Evolutionary conservation across 495 filamentous ascomycete species (phyloP), one percentile per base, ranked within the genome.

Genomic region (Aspergillus funiculosus): DNA sequence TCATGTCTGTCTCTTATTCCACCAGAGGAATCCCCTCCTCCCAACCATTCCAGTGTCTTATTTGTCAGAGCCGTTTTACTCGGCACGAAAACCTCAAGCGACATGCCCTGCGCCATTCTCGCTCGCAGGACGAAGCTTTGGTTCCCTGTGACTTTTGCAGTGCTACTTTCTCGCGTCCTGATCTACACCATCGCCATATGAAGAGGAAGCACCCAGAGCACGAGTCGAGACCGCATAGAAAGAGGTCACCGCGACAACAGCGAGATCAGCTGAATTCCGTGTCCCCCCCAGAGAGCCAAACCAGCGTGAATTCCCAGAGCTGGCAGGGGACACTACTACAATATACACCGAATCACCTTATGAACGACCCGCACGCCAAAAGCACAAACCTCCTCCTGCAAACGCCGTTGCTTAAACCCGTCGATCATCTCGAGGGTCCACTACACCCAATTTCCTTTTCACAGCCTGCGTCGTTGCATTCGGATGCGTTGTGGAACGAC

Each of bases 61-160:
- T 60, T 29, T 67, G 64, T 39, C 53, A 52, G 31, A 60, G 54
- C 24, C 64, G 64, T 8, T 67, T 67, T 39, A 67, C 62, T 21
- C 53, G 64, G 32, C 60, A 65, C 44, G 64, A 67, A 43, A 67
- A 67, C 42, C 62, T 67, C 52, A 67, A 67, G 43, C 59, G 64
- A 35, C 64, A 67, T 54, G 53, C 62, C 11, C 50, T 52, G 1
- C 47, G 65, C 7, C 64, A 67, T 41, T 51, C 54, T 14, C 60
- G 62, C 6, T 58, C 56, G 7, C 54, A 51, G 19, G 48, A 51
- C 20, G 50, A 57, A 6, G 38, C 42, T 5, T 46, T 57, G 9
- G 38, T 67, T 2, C 40, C 56, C 11, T 67, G 64, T 37, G 43
- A 49, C 7, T 52, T 59, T 31, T 65, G 62, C 51, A 43, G 56